These are phyloP conservation scores for Verbascum thapsus DNA, from an alignment of 257 asterid genomes.

Conservation along the genomic window DNA sequence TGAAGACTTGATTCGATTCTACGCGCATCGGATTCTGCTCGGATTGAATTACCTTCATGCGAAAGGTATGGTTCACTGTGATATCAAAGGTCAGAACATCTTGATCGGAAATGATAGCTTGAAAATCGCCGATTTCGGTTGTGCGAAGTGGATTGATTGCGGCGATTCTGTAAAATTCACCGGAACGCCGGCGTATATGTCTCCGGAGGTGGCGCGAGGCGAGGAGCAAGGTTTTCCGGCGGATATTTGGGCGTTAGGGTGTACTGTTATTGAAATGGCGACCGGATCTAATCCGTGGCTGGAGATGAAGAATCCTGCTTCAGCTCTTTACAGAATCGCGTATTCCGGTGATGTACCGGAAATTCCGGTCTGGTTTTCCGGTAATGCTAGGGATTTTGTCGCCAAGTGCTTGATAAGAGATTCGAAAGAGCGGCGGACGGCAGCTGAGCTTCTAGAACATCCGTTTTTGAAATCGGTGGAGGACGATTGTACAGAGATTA, in stretches of 20 bases:
- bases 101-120: slow-evolving; percentile 48
- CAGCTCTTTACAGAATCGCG: slow-evolving; percentile 71
- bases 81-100: slow-evolving; percentile 67
- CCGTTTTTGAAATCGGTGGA: slow-evolving; percentile 45
- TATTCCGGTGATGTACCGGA: slow-evolving; percentile 59
- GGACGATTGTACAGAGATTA: slow-evolving; percentile 18
- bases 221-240: slow-evolving; percentile 76
- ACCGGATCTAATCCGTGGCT: slow-evolving; percentile 82
- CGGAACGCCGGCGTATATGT: slow-evolving; percentile 91
- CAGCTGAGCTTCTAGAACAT: slow-evolving; percentile 65
- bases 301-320: slow-evolving; percentile 63
- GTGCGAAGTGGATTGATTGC: slow-evolving; percentile 44
- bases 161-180: slow-evolving; percentile 33
- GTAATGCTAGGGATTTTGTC: slow-evolving; percentile 50
- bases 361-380: slow-evolving; percentile 60
- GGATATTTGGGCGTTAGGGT: slow-evolving; percentile 86
- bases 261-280: slow-evolving; percentile 80
- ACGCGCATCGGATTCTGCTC: slow-evolving; percentile 42
- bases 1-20: slow-evolving; percentile 42
- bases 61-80: slow-evolving; percentile 71
- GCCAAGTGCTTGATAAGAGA: slow-evolving; percentile 58
- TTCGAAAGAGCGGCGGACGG: slow-evolving; percentile 61
- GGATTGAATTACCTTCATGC: slow-evolving; percentile 68
- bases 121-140: slow-evolving; percentile 86
- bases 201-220: slow-evolving; percentile 89